Evolutionary conservation across 768 basidiomycete species (phyloP).

Genomic region (Pluteus cervinus): DNA sequence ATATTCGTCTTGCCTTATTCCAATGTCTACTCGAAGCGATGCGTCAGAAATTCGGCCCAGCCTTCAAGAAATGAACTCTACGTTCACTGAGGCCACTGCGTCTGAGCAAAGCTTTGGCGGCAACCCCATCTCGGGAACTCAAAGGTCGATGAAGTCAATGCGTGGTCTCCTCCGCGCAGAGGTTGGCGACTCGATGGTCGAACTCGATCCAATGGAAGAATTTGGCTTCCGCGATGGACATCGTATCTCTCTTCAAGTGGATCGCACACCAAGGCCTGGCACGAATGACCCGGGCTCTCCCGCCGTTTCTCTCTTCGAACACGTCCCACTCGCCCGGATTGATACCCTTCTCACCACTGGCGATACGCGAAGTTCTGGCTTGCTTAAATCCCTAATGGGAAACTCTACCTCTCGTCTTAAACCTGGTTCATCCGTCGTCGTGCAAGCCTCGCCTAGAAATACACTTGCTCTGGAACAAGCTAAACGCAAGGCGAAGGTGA

Average conservation of each 20-base stretch:
- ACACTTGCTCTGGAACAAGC: constrained; percentile 62
- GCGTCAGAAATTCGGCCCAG: no score
- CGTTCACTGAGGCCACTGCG: no score
- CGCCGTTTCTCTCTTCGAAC: no score
- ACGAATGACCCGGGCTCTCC: no score
- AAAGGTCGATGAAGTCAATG: constrained; percentile 36
- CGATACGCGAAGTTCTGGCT: constrained; percentile 44
- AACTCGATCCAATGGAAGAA: constrained; percentile 30
- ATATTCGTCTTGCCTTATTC: no score
- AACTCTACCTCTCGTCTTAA: constrained; percentile 52
- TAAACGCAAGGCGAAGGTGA: constrained; percentile 67
- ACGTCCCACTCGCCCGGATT: constrained; percentile 37
- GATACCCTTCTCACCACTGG: constrained; percentile 51
- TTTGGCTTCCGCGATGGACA: constrained; percentile 36
- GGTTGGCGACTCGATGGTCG: constrained; percentile 39
- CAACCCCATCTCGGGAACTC: no score
- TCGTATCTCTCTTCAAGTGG: constrained; percentile 26
- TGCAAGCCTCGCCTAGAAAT: constrained; percentile 16
- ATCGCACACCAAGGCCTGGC: constrained; percentile 24
- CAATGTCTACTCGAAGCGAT: no score
- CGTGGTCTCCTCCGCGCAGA: constrained; percentile 42
- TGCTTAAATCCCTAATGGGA: constrained; percentile 60
- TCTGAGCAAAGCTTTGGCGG: no score
- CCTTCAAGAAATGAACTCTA: no score
- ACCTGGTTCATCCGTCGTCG: constrained; percentile 41